Base-by-base conservation (phyloP, 345 rosid species). In the Salix udensis region DNA sequence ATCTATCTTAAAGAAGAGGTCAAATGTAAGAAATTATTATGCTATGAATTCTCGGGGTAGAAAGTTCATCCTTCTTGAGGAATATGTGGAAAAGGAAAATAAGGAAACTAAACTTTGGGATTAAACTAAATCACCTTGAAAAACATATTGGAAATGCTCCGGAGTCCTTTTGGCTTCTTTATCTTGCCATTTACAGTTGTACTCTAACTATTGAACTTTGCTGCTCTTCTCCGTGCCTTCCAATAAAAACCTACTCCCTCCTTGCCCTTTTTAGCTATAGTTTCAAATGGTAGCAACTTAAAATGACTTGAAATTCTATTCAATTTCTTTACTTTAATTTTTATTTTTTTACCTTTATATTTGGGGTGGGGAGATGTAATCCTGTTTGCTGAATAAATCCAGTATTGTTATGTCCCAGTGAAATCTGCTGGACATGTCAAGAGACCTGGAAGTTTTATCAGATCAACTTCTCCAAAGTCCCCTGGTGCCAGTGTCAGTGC, bases 401-500 rank as follows among this genome's bases (percentile, higher is more conserved):
- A 19, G 42, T 40, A 24, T 30, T 21, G 12, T 73, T 67, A 16
- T 81, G 68, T 83, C 82, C 42, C 88, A 94, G 97, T 89, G 72
- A 88, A 88, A 83, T 77, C 97, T 77, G 76, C 89, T 65, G 85
- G 86, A 50, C 91, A 83, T 80, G 84, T 85, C 40, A 91, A 88
- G 89, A 90, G 92, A 82, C 36, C 84, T 68, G 89, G 91, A 70
- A 88, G 75, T 80, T 81, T 90, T 77, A 86, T 88, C 26, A 88
- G 94, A 81, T 91, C 96, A 77, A 89, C 89, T 60, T 90, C 98
- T 73, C 99, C 99, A 0, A 94, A 92, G 84, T 96, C 99, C 31
- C 99, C 99, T 68, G 95, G 82, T 83, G 93, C 94, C 39, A 90
- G 97, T 87, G 97, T 90, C 53, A 92, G 99, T 87, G 97, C 97